A percentile compares a stretch with the other conserved stretches of the same genome.
Conservation (phyloP, 2,329 filamentous ascomycete genomes). For the Geosmithia morbida region DNA sequence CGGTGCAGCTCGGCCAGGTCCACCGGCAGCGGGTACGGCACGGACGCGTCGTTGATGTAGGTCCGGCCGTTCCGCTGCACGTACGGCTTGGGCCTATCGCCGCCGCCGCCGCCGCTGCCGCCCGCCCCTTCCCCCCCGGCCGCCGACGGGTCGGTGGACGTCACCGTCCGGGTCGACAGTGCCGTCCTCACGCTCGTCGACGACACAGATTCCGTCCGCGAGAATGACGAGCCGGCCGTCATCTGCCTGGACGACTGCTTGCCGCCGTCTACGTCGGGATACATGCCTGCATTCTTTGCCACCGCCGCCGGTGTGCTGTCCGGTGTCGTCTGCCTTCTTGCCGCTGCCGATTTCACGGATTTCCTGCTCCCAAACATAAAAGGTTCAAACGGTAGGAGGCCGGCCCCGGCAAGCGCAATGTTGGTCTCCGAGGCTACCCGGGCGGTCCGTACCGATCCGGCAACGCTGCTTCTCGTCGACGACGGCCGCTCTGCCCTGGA, state of each 20-base stretch:
- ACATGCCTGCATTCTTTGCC: constrained; percentile 1
- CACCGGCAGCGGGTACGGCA: constrained; percentile 74
- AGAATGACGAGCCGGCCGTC: constrained; percentile 11
- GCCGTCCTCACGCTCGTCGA: constrained; percentile 28
- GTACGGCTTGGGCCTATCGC: constrained; percentile 33
- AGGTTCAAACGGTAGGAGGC: background rate
- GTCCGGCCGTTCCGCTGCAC: constrained; percentile 64
- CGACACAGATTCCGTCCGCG: constrained; percentile 30
- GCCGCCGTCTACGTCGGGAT: background rate
- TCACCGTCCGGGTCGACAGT: constrained; percentile 29
- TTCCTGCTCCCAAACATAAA: background rate
- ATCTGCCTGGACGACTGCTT: background rate
- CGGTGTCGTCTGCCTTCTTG: background rate
- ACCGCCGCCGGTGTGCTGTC: background rate
- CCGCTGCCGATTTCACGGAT: background rate
- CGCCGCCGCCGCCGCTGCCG: too few species aligned
- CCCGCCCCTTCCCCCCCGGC: constrained; percentile 20
- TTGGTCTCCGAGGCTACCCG: background rate
- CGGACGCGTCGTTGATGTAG: constrained; percentile 60
- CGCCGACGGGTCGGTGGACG: constrained; percentile 30
- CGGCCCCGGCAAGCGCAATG: background rate
- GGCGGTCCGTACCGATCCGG: background rate
- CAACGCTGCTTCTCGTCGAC: background rate
- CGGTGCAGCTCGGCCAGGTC: constrained; percentile 80
- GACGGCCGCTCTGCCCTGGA: background rate